Evolutionary conservation across 2,329 filamentous ascomycete genomes (phyloP).

Genomic region (Aspergillus brunneoviolaceus): DNA sequence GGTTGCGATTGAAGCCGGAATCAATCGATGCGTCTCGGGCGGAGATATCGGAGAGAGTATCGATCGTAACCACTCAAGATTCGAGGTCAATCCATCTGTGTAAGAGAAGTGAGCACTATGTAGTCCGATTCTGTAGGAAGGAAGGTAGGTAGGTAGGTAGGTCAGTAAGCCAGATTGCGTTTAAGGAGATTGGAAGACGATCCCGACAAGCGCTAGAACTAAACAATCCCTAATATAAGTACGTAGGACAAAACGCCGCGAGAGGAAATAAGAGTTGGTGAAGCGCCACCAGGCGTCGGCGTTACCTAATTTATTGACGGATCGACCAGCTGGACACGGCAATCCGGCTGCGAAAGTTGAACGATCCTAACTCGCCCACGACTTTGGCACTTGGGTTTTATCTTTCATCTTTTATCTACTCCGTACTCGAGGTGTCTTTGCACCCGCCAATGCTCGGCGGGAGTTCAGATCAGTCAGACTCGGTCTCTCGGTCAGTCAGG

Average conservation of each 20-base stretch:
- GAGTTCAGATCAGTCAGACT: not conserved
- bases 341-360: not conserved
- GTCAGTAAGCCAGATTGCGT: not conserved
- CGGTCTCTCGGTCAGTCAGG: no score
- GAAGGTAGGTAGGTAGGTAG: not conserved
- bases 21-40: no score
- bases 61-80: no score
- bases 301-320: slow-evolving; percentile 8
- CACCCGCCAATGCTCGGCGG: not conserved
- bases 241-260: not conserved
- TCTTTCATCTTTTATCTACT: no score
- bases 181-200: not conserved
- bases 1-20: no score
- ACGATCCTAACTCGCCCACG: not conserved
- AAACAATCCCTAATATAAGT: not conserved
- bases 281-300: slow-evolving; percentile 1
- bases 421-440: no score
- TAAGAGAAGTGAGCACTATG: no score
- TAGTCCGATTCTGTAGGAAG: no score
- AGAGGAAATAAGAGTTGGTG: slow-evolving; percentile 3
- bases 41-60: no score
- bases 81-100: no score
- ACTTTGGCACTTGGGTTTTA: no score
- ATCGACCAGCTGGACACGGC: slow-evolving; percentile 8
- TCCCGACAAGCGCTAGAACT: not conserved